Conservation (phyloP, 352 stramenopile genomes). For the Phytopythium aichiense region DNA sequence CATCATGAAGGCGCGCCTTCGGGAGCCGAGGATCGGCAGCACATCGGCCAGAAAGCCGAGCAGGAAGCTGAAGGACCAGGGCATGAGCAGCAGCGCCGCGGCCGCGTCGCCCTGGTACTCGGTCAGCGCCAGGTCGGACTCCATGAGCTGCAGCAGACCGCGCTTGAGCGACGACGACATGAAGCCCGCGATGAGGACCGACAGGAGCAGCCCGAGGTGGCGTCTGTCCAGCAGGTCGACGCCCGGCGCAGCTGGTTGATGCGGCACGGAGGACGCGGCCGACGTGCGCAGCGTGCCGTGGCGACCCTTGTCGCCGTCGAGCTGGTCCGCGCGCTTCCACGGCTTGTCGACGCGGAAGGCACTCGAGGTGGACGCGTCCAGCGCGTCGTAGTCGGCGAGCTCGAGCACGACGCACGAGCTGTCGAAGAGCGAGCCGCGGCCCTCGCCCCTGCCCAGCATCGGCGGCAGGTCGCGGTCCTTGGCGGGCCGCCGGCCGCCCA, state of each 20-base stretch:
- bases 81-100: slow-evolving; percentile 30
- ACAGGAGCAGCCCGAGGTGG: slow-evolving; percentile 35
- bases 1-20: slow-evolving; percentile 57
- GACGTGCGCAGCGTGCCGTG: slow-evolving; percentile 9
- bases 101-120: slow-evolving; percentile 30
- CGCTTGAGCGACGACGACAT: slow-evolving; percentile 32
- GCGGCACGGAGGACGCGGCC: not conserved
- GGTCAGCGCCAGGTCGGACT: slow-evolving; percentile 32
- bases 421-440: slow-evolving; percentile 8
- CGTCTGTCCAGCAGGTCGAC: slow-evolving; percentile 14
- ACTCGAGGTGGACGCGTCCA: slow-evolving; percentile 6
- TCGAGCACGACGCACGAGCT: slow-evolving; percentile 29
- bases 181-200: slow-evolving; percentile 28
- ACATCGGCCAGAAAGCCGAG: slow-evolving; percentile 53
- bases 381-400: slow-evolving; percentile 22
- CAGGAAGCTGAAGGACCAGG: slow-evolving; percentile 47
- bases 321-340: not conserved
- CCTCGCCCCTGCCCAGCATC: not conserved
- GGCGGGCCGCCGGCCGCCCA: not conserved
- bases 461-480: not conserved
- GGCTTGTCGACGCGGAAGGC: slow-evolving; percentile 10
- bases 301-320: slow-evolving; percentile 5
- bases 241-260: not conserved
- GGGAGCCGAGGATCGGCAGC: slow-evolving; percentile 33
- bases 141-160: slow-evolving; percentile 32